Evolutionary conservation across 2,329 filamentous ascomycete genomes (phyloP), one percentile per base, ranked within the genome.

Genomic region (Fusarium staphyleae): DNA sequence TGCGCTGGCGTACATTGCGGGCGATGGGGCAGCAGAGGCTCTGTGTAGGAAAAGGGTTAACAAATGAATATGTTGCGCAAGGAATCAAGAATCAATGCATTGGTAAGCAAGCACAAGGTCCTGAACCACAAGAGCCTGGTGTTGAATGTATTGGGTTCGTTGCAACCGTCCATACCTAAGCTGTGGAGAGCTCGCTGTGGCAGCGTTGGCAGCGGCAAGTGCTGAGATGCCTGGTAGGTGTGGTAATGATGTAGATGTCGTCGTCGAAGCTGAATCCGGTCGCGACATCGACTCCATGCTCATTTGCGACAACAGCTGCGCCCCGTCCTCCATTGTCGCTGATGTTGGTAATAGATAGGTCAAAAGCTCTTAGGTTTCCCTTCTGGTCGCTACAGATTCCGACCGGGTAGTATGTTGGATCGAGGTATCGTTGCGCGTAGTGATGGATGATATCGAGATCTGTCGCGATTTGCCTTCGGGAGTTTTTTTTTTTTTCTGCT

Each of bases 191-290:
- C 68, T 74, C 10, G 72, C 67, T 22, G 71, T 70, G 14, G 73
- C 68, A 22, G 72, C 72, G 56, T 71, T 74, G 35, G 70, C 75
- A 19, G 76, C 70, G 30, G 78, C 77, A 37, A 82, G 70, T 3
- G 77, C 72, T 11, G 77, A 73, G 26, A 82, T 77, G 28, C 74
- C 75, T 8, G 80, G 74, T 32, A 82, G 69, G 34, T 82, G 79
- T 13, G 75, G 72, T 50, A 75, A 37, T 19, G 68, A 66, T 24
- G 76, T 67, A 13, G 78, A 77, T 14, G 73, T 74, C 15, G 76
- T 73, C 1, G 78, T 78, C 3, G 81, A 80, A 3, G 77, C 77
- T 26, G 81, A 81, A 62, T 75, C 77, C 16, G 78, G 78, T 60
- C 77, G 75, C 24, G 81, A 81, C 52, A 81, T 77, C 14, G 77